Percentiles rank a stretch among this genome's conserved stretches.
phyloP scores from a whole-genome alignment of 768 basidiomycete species.

The Melanogaster broomeanus region DNA sequence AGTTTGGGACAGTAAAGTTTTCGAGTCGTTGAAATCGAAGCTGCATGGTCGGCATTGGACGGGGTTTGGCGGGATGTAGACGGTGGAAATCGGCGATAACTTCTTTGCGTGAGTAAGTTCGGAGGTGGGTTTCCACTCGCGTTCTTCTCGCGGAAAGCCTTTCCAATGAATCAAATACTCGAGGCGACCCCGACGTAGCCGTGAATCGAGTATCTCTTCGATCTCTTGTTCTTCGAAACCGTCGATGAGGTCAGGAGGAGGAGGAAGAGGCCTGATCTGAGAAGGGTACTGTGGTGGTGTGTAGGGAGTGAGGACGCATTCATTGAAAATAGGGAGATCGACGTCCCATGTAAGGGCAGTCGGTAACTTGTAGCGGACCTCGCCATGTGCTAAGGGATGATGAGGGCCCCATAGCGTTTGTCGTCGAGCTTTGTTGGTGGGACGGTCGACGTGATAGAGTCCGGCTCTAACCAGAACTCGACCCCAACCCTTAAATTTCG shows the following conservation, averaged over 20 bases:
- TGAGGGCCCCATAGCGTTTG: slow-evolving; percentile 33
- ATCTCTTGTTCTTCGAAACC: no score
- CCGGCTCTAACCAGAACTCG: slow-evolving; percentile 29
- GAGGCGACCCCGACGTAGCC: background rate
- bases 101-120: no score
- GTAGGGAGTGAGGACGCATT: no score
- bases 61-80: background rate
- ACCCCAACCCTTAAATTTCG: slow-evolving; percentile 17
- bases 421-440: slow-evolving; percentile 30
- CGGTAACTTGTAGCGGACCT: slow-evolving; percentile 18
- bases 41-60: background rate
- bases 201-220: slow-evolving; percentile 22
- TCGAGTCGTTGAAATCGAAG: no score
- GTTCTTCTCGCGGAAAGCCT: no score
- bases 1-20: no score
- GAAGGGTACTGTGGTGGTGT: no score
- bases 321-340: no score
- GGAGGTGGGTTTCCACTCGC: no score
- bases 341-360: slow-evolving; percentile 25
- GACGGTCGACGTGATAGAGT: slow-evolving; percentile 21
- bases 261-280: no score
- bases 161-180: slow-evolving; percentile 33
- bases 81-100: slow-evolving; percentile 11
- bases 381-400: slow-evolving; percentile 21
- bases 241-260: no score